phyloP scores from a whole-genome alignment of 306 rosid genomes.

The Castanospermum australe region DNA sequence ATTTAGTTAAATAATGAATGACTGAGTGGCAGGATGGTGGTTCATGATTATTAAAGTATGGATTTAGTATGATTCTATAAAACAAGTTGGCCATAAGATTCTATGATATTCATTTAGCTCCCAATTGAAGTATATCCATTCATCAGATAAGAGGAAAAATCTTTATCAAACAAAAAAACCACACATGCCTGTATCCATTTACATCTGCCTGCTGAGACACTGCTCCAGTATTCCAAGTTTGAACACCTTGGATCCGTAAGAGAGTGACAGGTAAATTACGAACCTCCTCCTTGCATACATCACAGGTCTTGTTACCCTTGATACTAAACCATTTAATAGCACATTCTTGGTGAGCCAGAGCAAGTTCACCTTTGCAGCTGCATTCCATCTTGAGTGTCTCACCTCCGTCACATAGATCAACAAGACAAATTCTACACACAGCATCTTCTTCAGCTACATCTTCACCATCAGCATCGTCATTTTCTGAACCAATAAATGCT shows the following conservation, averaged over 20 bases:
- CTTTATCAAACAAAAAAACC: conserved; percentile 16
- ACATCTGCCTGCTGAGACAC: conserved; percentile 51
- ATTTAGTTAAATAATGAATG: neutral
- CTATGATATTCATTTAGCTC: neutral
- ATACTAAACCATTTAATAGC: conserved; percentile 95
- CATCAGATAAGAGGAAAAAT: neutral
- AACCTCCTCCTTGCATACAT: conserved; percentile 93
- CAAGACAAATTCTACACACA: conserved; percentile 89
- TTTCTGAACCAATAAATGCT: conserved; percentile 51
- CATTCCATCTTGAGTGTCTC: conserved; percentile 97
- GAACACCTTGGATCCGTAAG: conserved; percentile 66
- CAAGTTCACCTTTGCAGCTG: conserved; percentile 98
- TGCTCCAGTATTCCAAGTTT: conserved; percentile 49
- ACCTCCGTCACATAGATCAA: conserved; percentile 97
- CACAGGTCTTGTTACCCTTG: conserved; percentile 94
- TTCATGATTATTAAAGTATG: conserved; percentile 6
- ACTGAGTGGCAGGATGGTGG: neutral
- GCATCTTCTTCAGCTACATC: conserved; percentile 95
- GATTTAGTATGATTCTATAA: conserved; percentile 9
- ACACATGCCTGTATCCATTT: conserved; percentile 67
- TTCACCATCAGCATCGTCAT: conserved; percentile 61
- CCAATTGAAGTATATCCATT: neutral
- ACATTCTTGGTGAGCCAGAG: conserved; percentile 95
- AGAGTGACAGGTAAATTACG: conserved; percentile 84
- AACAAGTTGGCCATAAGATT: neutral